A percentile compares a stretch with the other conserved stretches of the same genome.
Conservation (phyloP, 1,284 basidiomycete genomes). For the Fomitopsis betulina region DNA sequence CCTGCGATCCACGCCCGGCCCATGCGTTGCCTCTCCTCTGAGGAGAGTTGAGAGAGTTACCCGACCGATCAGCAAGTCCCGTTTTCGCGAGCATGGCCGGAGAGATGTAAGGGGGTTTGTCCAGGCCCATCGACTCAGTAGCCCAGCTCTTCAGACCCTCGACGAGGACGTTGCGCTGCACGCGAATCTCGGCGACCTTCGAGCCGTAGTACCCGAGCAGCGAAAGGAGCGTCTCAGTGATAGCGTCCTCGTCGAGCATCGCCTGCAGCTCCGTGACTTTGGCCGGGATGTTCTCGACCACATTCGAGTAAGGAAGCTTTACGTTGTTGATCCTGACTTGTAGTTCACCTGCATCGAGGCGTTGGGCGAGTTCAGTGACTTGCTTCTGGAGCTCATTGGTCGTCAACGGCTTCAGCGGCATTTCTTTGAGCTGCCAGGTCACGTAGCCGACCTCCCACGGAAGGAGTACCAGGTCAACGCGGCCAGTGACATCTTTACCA, state of each 20-base stretch:
- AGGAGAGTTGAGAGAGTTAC: no score
- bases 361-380: constrained; percentile 43
- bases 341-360: constrained; percentile 46
- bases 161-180: constrained; percentile 44
- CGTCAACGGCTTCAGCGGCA: constrained; percentile 68
- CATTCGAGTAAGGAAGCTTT: constrained; percentile 6
- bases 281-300: constrained; percentile 13
- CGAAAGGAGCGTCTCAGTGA: constrained; percentile 66
- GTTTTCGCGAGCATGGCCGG: neutral
- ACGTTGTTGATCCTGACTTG: constrained; percentile 13
- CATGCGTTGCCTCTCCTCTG: no score
- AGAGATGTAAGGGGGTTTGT: neutral
- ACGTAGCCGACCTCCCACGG: constrained; percentile 83
- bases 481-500: constrained; percentile 59
- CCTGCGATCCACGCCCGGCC: no score
- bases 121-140: constrained; percentile 44
- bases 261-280: constrained; percentile 31
- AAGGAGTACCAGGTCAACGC: constrained; percentile 84
- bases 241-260: constrained; percentile 47
- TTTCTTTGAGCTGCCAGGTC: constrained; percentile 55
- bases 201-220: constrained; percentile 76
- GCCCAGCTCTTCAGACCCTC: constrained; percentile 70
- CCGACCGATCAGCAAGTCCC: neutral
- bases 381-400: constrained; percentile 47
- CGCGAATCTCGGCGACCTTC: constrained; percentile 47